phyloP scores from a whole-genome alignment of 2,329 filamentous ascomycete species.

The Aspergillus luchuensis region DNA sequence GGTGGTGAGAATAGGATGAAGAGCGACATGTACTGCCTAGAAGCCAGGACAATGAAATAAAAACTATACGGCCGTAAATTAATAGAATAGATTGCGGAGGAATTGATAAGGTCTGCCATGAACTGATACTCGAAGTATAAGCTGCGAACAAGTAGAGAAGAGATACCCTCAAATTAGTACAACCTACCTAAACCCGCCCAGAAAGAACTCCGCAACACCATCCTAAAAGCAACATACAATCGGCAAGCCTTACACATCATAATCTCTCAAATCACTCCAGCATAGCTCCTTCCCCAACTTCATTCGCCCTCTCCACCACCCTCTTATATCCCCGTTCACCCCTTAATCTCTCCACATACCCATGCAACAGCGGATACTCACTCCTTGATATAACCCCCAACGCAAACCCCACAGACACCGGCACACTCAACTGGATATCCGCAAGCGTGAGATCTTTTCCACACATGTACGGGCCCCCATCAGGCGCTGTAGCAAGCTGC shows the following conservation, averaged over 20 bases:
- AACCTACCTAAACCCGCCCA: too few species aligned
- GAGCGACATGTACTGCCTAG: too few species aligned
- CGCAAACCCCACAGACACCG: constrained; percentile 37
- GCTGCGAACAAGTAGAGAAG: too few species aligned
- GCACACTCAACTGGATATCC: constrained; percentile 52
- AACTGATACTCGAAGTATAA: too few species aligned
- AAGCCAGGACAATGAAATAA: accelerated
- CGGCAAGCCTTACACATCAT: too few species aligned
- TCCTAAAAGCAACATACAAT: too few species aligned
- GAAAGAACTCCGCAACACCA: too few species aligned
- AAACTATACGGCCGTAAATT: too few species aligned
- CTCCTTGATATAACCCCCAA: constrained; percentile 34
- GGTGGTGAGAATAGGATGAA: too few species aligned
- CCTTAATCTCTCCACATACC: constrained; percentile 41
- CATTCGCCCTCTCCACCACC: constrained; percentile 38
- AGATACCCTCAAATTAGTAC: too few species aligned
- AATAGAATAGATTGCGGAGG: too few species aligned
- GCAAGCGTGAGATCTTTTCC: constrained; percentile 47
- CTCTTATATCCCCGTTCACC: constrained; percentile 42
- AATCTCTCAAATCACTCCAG: not conserved
- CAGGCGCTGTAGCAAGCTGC: constrained; percentile 46
- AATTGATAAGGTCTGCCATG: too few species aligned
- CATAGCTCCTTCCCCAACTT: constrained; percentile 39
- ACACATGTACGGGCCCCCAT: constrained; percentile 43
- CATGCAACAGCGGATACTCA: constrained; percentile 41